A percentile compares a stretch with the other conserved stretches of the same genome.
These are phyloP conservation scores for Colletotrichum paranaense DNA, from an alignment of 2,329 filamentous ascomycete genomes.

Conservation along the genomic window DNA sequence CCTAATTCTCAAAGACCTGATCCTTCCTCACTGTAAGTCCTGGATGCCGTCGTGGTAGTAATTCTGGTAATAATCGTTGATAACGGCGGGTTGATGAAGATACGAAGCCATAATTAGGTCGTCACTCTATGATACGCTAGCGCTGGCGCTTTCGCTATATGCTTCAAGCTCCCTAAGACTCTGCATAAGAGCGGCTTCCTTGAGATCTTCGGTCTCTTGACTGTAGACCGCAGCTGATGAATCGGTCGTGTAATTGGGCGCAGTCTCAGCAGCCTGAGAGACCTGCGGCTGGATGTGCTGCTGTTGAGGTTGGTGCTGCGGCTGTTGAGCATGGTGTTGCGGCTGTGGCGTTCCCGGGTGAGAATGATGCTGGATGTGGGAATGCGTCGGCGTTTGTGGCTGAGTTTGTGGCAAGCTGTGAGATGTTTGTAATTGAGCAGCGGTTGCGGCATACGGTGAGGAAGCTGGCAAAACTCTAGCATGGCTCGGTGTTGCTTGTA, in stretches of 20 bases:
- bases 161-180: conserved; percentile 35
- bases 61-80: neutral
- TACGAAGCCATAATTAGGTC: conserved; percentile 15
- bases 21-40: neutral
- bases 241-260: conserved; percentile 20
- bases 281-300: conserved; percentile 34
- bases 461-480: conserved; percentile 16
- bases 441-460: conserved; percentile 29
- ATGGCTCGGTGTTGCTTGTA: conserved; percentile 6
- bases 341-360: conserved; percentile 32
- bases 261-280: conserved; percentile 18
- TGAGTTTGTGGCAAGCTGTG: conserved; percentile 20
- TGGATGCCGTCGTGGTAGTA: neutral
- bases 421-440: conserved; percentile 28
- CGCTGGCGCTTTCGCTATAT: conserved; percentile 29
- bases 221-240: conserved; percentile 23
- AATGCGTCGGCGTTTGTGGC: conserved; percentile 25
- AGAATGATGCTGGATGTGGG: conserved; percentile 25
- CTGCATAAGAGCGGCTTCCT: conserved; percentile 35
- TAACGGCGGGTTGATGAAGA: conserved; percentile 15
- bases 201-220: conserved; percentile 32
- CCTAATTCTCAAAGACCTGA: neutral
- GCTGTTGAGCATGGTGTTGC: conserved; percentile 23
- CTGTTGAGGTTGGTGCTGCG: conserved; percentile 36
- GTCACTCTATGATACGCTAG: conserved; percentile 28